A percentile compares a stretch with the other conserved stretches of the same genome.
Evolutionary conservation across 306 rosid genomes (phyloP).

Genomic region (Acacia confusa): DNA sequence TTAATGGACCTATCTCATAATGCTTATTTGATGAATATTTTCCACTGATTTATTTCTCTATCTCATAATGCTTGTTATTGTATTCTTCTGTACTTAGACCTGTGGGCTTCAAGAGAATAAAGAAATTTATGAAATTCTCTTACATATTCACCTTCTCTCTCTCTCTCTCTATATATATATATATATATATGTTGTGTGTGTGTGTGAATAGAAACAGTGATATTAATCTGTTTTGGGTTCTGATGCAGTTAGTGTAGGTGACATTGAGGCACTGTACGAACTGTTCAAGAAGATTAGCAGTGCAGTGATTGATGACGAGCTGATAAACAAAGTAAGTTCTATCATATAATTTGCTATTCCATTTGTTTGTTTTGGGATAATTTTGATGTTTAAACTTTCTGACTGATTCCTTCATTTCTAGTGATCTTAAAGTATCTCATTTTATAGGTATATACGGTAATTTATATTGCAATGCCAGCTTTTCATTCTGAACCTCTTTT

Average conservation of each 20-base stretch:
- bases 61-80: too few relatives aligned
- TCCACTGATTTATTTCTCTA: too few relatives aligned
- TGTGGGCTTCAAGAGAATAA: too few relatives aligned
- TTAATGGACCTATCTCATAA: too few relatives aligned
- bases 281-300: constrained; percentile 79
- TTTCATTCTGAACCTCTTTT: constrained; percentile 2
- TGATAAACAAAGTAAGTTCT: constrained; percentile 66
- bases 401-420: constrained; percentile 3
- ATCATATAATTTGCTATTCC: neutral
- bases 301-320: constrained; percentile 69
- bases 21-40: too few relatives aligned
- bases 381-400: constrained; percentile 29
- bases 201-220: neutral
- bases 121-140: too few relatives aligned
- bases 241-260: constrained; percentile 81
- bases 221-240: constrained; percentile 13
- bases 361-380: too few relatives aligned
- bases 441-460: neutral
- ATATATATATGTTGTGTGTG: too few relatives aligned
- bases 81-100: too few relatives aligned
- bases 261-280: constrained; percentile 83
- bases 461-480: constrained; percentile 21
- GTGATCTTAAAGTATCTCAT: neutral
- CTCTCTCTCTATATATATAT: too few relatives aligned
- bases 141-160: neutral